Conservation (phyloP, 2,329 filamentous ascomycete species). For the Daldinia sp. region DNA sequence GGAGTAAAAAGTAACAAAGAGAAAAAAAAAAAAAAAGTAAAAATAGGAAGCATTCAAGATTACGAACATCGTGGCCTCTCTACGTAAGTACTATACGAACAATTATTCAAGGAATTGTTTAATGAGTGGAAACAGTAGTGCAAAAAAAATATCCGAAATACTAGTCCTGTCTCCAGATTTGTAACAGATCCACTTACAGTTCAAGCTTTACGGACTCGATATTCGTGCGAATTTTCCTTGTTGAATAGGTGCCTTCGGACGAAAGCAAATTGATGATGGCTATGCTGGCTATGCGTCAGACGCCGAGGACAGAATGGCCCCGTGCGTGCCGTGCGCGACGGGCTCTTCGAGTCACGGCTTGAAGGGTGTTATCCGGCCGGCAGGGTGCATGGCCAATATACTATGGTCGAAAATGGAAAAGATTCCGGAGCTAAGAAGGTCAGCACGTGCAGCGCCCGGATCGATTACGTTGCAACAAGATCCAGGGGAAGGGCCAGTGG, state of each 20-base stretch:
- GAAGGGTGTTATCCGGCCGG: conserved; percentile 41
- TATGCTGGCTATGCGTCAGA: conserved; percentile 31
- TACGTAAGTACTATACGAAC: background rate
- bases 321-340: conserved; percentile 37
- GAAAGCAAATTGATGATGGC: conserved; percentile 39
- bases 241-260: conserved; percentile 30
- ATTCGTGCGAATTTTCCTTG: conserved; percentile 15
- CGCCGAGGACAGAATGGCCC: conserved; percentile 32
- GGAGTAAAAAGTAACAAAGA: conserved; percentile 11
- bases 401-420: conserved; percentile 43
- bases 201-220: conserved; percentile 18
- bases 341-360: conserved; percentile 30
- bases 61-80: conserved; percentile 13
- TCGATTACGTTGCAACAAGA: conserved; percentile 42
- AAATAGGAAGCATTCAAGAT: conserved; percentile 26
- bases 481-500: conserved; percentile 35
- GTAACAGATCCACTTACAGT: conserved; percentile 22
- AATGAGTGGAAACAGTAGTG: background rate
- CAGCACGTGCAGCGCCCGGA: conserved; percentile 39
- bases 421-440: conserved; percentile 39
- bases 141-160: background rate
- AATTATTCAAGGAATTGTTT: conserved; percentile 9
- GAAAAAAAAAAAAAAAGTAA: background rate
- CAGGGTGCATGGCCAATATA: conserved; percentile 39
- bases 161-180: conserved; percentile 15